Evolutionary conservation across 495 filamentous ascomycete species (phyloP), one percentile per base, ranked within the genome.

Genomic region (Neurospora sublineolata): DNA sequence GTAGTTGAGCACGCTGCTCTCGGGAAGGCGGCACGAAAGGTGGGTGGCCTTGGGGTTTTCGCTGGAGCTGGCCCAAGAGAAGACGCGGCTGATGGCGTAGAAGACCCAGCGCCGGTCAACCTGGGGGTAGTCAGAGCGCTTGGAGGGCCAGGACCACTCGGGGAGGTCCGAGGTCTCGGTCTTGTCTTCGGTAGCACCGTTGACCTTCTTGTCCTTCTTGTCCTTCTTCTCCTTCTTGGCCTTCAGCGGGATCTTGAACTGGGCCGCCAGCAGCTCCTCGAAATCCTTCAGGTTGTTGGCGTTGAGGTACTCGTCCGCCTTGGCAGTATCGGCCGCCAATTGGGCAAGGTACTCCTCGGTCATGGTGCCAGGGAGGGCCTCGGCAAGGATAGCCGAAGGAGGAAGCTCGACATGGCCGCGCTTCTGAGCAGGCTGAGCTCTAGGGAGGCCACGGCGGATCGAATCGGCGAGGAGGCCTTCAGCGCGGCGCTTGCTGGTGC

Each of bases 381-480:
- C 80, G 11, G 77, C 76, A 67, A 85, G 80, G 38, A 84, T 37
- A 3, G 69, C 71, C 1, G 82, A 79, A 4, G 74, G 37, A 37
- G 58, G 73, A 37, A 70, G 74, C 18, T 68, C 75, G 23, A 37
- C 69, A 23, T 30, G 67, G 39, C 8, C 71, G 18, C 39, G 73
- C 23, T 74, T 75, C 70, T 58, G 37, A 18, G n/a, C 68, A 69
- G 64, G 58, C 14, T 74, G 73, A 69, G 77, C 76, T 72, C 72
- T 75, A 18, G 75, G 70, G 12, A 85, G 75, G 7, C 84, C 84
- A n/a, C 88, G 87, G 4, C 90, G 89, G 74, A 93, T 88, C 1
- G 91, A 89, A 75, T 92, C 89, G 33, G 91, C 89, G 37, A 93
- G 79, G 27, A 92, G 82, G 18, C 91, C 91, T 69, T 89, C 87